Evolutionary conservation across 352 stramenopile genomes (phyloP).

Genomic region (Aphanomyces euteiches): DNA sequence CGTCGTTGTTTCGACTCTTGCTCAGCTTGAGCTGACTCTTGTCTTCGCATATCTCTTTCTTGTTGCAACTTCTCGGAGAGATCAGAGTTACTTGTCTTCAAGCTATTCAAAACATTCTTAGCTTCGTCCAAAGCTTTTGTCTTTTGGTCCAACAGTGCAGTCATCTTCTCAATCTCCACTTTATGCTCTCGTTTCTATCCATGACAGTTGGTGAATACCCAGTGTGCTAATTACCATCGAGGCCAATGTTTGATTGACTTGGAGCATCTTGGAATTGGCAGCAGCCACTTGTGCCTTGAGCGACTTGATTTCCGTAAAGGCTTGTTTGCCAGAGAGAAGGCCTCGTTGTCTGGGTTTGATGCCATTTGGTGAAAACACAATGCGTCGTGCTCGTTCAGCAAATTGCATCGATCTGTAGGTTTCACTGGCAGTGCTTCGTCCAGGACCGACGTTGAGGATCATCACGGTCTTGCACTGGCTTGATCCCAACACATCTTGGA

Average conservation of each 20-base stretch:
- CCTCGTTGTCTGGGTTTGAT: constrained; percentile 35
- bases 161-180: constrained; percentile 87
- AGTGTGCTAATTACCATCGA: constrained; percentile 63
- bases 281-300: constrained; percentile 90
- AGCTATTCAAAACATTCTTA: constrained; percentile 50
- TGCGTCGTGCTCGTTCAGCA: constrained; percentile 72
- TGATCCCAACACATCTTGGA: constrained; percentile 90
- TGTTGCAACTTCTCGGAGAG: constrained; percentile 62
- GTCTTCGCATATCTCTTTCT: constrained; percentile 64
- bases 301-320: constrained; percentile 92
- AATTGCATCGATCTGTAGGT: constrained; percentile 86
- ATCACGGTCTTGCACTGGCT: constrained; percentile 90
- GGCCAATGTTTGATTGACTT: constrained; percentile 89
- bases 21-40: constrained; percentile 66
- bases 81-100: constrained; percentile 68
- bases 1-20: constrained; percentile 52
- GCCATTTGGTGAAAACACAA: constrained; percentile 67
- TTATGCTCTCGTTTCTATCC: constrained; percentile 88
- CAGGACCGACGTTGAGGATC: constrained; percentile 90
- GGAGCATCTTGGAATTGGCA: constrained; percentile 74
- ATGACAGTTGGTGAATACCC: constrained; percentile 32
- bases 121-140: constrained; percentile 77
- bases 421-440: constrained; percentile 74
- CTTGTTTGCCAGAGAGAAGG: constrained; percentile 88
- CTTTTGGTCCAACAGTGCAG: constrained; percentile 65